phyloP scores from a whole-genome alignment of 768 basidiomycete genomes.

The Collybia mongolica region DNA sequence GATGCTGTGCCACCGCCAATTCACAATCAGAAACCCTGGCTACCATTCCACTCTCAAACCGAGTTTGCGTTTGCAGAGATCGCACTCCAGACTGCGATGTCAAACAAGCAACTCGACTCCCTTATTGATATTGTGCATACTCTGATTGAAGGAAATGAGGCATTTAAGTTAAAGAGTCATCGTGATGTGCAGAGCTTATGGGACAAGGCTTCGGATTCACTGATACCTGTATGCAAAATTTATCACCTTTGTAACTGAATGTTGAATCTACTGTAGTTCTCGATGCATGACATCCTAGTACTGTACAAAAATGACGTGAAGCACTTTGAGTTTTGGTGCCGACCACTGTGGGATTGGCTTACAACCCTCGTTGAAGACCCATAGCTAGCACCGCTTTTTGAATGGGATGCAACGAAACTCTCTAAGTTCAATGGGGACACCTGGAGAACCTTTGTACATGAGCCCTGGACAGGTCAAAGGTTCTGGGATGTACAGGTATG shows the following conservation, averaged over 20 bases:
- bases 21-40: conserved; percentile 1
- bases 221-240: conserved; percentile 1
- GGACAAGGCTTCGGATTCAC: background rate
- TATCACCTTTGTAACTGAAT: background rate
- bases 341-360: conserved; percentile 14
- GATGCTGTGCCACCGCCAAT: no score
- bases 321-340: conserved; percentile 6
- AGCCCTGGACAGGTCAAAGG: conserved; percentile 12
- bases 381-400: conserved; percentile 3
- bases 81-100: background rate
- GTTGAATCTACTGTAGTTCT: conserved; percentile 5
- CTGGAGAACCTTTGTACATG: conserved; percentile 8
- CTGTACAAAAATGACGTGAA: conserved; percentile 4
- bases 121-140: background rate
- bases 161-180: background rate
- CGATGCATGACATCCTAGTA: background rate
- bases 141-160: background rate
- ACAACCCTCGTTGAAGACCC: conserved; percentile 10
- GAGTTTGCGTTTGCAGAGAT: conserved; percentile 8
- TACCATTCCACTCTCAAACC: conserved; percentile 4
- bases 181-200: background rate
- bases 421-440: conserved; percentile 3
- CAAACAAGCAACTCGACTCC: background rate
- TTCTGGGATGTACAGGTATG: conserved; percentile 13
- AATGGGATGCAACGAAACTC: conserved; percentile 15